Evolutionary conservation across 2,329 filamentous ascomycete species (phyloP).

Genomic region (Bertia moriformis): DNA sequence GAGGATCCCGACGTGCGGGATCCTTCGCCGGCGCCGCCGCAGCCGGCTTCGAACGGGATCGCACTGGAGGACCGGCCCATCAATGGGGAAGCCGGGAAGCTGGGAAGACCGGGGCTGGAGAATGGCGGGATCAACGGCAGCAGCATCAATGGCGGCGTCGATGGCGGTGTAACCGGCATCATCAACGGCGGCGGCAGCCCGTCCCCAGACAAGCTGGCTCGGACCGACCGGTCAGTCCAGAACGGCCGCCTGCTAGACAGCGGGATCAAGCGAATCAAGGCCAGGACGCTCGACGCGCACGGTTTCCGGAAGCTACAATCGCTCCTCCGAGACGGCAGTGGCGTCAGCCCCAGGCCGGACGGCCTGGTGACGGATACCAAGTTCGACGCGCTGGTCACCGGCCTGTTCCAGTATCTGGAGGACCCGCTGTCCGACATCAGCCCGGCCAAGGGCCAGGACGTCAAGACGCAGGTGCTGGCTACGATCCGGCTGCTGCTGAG

Average conservation of each 20-base stretch:
- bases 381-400: conserved; percentile 52
- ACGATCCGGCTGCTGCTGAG: conserved; percentile 62
- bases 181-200: too few species aligned
- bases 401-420: conserved; percentile 60
- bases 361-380: conserved; percentile 51
- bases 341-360: too few species aligned
- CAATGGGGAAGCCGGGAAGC: conserved; percentile 41
- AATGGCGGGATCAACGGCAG: background rate
- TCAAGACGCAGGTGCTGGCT: conserved; percentile 61
- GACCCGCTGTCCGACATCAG: conserved; percentile 36
- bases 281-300: conserved; percentile 62
- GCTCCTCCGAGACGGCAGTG: conserved; percentile 54
- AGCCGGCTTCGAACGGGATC: conserved; percentile 26
- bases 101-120: conserved; percentile 6
- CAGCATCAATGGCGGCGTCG: conserved; percentile 13
- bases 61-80: conserved; percentile 45
- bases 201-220: conserved; percentile 36
- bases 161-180: conserved; percentile 7
- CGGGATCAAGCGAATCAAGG: conserved; percentile 59
- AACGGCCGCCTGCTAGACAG: conserved; percentile 54
- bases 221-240: too few species aligned
- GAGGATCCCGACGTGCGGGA: conserved; percentile 44
- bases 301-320: conserved; percentile 68
- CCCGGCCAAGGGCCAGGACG: conserved; percentile 53
- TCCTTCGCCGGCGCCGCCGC: conserved; percentile 27